Conservation (phyloP, 1,284 basidiomycete genomes). For the Cystobasidium sp. region DNA sequence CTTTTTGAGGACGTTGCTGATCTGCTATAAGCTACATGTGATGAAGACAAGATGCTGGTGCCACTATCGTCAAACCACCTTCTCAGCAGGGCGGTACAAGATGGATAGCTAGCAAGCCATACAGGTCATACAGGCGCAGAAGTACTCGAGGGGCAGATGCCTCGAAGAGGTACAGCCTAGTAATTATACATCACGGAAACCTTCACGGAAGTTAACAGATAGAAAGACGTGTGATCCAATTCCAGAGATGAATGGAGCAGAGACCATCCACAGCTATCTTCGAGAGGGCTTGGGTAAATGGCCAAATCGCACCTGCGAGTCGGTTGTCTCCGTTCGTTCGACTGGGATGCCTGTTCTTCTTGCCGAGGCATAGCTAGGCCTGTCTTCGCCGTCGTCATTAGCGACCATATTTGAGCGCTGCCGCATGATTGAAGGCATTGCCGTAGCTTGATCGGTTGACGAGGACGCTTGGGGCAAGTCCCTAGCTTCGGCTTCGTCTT, state of each 20-base stretch:
- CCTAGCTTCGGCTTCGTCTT: constrained; percentile 28
- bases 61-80: too few relatives aligned
- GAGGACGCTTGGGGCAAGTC: constrained; percentile 1
- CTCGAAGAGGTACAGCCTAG: too few relatives aligned
- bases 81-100: too few relatives aligned
- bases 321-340: constrained; percentile 37
- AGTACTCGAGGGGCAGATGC: too few relatives aligned
- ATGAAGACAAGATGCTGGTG: too few relatives aligned
- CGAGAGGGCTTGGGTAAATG: constrained; percentile 21
- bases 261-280: background rate
- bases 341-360: constrained; percentile 32
- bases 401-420: constrained; percentile 8
- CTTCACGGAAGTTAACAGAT: too few relatives aligned
- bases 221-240: too few relatives aligned
- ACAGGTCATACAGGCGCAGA: too few relatives aligned
- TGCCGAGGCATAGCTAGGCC: background rate
- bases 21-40: background rate
- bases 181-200: too few relatives aligned
- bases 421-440: constrained; percentile 10
- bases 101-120: too few relatives aligned
- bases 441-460: constrained; percentile 10
- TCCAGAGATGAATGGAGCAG: background rate
- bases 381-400: background rate
- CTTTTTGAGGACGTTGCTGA: background rate
- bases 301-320: constrained; percentile 40